Percentiles rank a stretch among this genome's conserved stretches.
Conservation (phyloP, 2,329 filamentous ascomycete genomes). For the Fusarium redolens region DNA sequence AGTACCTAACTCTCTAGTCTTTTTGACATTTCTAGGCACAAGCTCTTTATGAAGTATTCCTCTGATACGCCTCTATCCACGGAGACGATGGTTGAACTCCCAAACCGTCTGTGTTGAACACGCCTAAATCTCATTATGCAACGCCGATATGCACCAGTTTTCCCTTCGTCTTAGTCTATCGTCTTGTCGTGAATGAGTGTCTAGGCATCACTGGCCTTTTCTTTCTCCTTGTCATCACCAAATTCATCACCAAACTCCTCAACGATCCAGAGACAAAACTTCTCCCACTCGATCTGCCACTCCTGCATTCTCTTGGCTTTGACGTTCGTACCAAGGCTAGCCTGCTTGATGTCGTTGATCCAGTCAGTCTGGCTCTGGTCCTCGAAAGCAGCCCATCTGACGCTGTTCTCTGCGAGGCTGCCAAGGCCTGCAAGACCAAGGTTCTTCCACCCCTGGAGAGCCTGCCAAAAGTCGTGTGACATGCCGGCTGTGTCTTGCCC, state of each 20-base stretch:
- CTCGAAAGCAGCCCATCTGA: constrained; percentile 90
- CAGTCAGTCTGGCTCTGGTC: constrained; percentile 79
- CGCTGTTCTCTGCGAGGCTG: constrained; percentile 89
- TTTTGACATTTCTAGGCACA: background rate
- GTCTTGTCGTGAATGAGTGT: background rate
- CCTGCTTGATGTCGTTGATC: constrained; percentile 77
- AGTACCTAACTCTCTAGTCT: background rate
- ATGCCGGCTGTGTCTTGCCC: constrained; percentile 85
- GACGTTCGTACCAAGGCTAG: constrained; percentile 75
- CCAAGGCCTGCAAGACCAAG: constrained; percentile 88
- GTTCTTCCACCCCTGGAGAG: constrained; percentile 90
- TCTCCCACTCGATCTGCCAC: constrained; percentile 87
- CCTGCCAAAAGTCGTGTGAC: constrained; percentile 95
- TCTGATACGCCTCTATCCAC: background rate
- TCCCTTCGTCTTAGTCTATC: constrained; percentile 9
- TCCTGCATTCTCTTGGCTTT: constrained; percentile 79
- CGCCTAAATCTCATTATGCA: constrained; percentile 12
- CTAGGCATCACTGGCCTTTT: background rate
- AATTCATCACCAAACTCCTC: constrained; percentile 79
- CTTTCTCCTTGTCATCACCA: constrained; percentile 43
- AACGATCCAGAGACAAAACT: constrained; percentile 91
- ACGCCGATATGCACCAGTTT: constrained; percentile 9
- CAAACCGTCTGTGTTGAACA: constrained; percentile 33
- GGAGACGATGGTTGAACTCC: constrained; percentile 25
- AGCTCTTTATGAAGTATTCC: background rate